These are phyloP conservation scores for Hyphodiscus hymeniophilus DNA, from an alignment of 495 filamentous ascomycete species.

Conservation along the genomic window DNA sequence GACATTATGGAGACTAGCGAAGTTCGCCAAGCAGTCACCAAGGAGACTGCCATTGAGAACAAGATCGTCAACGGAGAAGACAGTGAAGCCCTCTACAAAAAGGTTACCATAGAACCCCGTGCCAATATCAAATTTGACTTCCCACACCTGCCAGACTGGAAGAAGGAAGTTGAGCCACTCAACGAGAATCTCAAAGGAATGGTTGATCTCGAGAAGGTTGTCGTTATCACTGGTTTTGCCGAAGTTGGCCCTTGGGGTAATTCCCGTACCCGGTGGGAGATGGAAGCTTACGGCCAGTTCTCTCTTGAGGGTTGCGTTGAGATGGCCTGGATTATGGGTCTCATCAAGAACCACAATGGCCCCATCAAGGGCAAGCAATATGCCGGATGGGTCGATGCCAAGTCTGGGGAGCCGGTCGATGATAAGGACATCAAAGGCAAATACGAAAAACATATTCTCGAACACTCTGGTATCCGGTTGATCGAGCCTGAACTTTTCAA, in stretches of 20 bases:
- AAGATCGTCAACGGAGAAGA: constrained; percentile 94
- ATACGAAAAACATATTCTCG: constrained; percentile 93
- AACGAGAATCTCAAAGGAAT: constrained; percentile 87
- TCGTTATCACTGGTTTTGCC: constrained; percentile 93
- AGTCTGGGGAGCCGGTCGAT: constrained; percentile 89
- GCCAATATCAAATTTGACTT: constrained; percentile 98
- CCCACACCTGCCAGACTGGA: constrained; percentile 82
- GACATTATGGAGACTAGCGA: constrained; percentile 92
- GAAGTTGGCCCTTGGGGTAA: constrained; percentile 99
- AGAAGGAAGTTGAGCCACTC: constrained; percentile 80
- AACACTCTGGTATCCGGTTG: constrained; percentile 93
- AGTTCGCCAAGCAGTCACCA: constrained; percentile 84
- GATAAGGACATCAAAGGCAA: constrained; percentile 96
- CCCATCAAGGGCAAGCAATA: constrained; percentile 94
- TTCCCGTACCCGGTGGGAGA: constrained; percentile 95
- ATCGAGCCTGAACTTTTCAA: constrained; percentile 97
- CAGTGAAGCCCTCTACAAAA: constrained; percentile 88
- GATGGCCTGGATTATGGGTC: constrained; percentile 99
- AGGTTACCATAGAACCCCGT: constrained; percentile 83
- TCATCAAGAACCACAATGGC: constrained; percentile 98
- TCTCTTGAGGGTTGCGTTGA: constrained; percentile 97
- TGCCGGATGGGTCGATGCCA: constrained; percentile 93
- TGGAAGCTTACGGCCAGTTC: constrained; percentile 95
- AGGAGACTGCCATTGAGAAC: constrained; percentile 94
- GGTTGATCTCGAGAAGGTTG: constrained; percentile 96